Evolutionary conservation across 225 moss, liverwort and hornwort genomes (phyloP).

Genomic region (Bryum argenteum): DNA sequence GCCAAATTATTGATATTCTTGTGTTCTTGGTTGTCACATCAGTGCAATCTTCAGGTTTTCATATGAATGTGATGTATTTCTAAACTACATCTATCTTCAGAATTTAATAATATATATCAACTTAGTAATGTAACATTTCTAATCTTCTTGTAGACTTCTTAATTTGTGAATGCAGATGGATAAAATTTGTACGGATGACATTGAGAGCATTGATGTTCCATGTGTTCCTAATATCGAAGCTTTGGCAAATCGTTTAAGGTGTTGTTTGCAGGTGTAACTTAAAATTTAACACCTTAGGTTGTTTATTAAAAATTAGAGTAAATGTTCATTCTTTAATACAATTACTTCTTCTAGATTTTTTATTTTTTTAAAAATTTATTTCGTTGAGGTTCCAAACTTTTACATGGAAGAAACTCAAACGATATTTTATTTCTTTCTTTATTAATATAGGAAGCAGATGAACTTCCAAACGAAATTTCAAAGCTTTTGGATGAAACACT

Average conservation of each 20-base stretch:
- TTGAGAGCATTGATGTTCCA: constrained; percentile 59
- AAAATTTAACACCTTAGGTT: not conserved
- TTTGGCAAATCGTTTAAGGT: constrained; percentile 62
- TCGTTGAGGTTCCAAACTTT: too few relatives aligned
- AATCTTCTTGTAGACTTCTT: not conserved
- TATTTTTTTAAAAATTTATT: not conserved
- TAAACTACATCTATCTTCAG: too few relatives aligned
- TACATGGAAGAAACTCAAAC: too few relatives aligned
- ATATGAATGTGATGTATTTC: not conserved
- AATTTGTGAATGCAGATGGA: constrained; percentile 40
- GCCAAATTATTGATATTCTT: constrained; percentile 64
- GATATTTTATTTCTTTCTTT: not conserved
- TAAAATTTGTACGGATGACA: constrained; percentile 52
- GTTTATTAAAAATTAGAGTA: not conserved
- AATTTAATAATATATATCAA: not conserved
- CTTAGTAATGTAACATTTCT: not conserved
- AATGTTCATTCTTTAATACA: too few relatives aligned
- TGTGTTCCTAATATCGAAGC: constrained; percentile 70
- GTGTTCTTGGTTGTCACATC: constrained; percentile 61
- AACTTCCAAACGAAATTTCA: constrained; percentile 82
- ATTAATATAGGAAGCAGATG: constrained; percentile 63
- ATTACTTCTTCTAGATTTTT: not conserved
- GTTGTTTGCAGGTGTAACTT: constrained; percentile 68
- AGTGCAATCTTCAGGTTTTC: constrained; percentile 53
- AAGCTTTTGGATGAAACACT: constrained; percentile 78